A percentile compares a stretch with the other conserved stretches of the same genome.
phyloP scores from a whole-genome alignment of 345 rosid species.

The Eucalyptus tenuipes region DNA sequence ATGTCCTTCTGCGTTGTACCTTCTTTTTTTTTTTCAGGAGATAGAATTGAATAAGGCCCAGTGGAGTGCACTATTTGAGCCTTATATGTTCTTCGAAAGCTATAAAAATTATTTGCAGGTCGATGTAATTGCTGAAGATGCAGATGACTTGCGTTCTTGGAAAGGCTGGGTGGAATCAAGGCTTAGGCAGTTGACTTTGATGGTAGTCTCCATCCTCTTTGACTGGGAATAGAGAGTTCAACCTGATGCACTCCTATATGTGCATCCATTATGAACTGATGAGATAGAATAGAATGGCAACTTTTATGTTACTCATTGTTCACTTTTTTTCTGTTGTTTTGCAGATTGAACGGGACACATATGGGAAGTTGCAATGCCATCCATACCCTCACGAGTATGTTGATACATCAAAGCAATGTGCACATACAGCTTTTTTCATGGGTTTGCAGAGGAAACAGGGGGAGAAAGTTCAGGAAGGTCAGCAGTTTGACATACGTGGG shows the following conservation, averaged over 20 bases:
- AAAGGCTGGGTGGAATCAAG: slow-evolving; percentile 81
- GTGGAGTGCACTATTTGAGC: slow-evolving; percentile 53
- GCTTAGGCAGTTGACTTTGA: slow-evolving; percentile 49
- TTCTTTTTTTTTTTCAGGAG: slow-evolving; percentile 17
- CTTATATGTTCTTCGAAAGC: slow-evolving; percentile 51
- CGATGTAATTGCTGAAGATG: slow-evolving; percentile 44
- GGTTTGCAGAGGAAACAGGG: slow-evolving; percentile 64
- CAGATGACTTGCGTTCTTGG: slow-evolving; percentile 55
- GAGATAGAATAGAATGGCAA: background rate
- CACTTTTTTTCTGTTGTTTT: background rate
- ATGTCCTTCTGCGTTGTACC: background rate
- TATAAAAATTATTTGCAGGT: slow-evolving; percentile 66
- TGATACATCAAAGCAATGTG: slow-evolving; percentile 30
- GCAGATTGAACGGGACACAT: slow-evolving; percentile 63
- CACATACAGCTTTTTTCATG: slow-evolving; percentile 49
- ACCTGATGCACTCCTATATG: background rate
- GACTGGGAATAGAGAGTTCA: background rate
- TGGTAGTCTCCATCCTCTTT: slow-evolving; percentile 24
- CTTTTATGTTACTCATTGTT: background rate
- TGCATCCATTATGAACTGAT: background rate
- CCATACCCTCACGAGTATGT: slow-evolving; percentile 46
- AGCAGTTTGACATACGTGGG: slow-evolving; percentile 65
- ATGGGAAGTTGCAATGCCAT: slow-evolving; percentile 63
- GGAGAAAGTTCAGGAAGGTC: slow-evolving; percentile 43
- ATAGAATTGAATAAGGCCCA: slow-evolving; percentile 44